Conservation (phyloP, 805 yeast genomes). For the Candida stauntonica region DNA sequence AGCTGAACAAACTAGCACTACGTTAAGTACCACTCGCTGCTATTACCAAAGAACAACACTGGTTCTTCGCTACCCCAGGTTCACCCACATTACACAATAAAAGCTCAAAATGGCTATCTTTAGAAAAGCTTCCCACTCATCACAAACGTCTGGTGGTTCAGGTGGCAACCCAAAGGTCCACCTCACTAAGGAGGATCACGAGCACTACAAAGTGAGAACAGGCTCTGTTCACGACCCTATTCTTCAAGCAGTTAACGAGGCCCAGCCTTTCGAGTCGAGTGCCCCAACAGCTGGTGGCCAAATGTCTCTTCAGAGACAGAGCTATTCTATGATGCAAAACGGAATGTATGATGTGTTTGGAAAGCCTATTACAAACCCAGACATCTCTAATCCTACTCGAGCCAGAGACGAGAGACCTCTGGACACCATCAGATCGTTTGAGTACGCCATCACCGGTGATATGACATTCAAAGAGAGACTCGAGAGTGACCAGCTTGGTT, state of each 20-base stretch:
- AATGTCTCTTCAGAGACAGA: constrained; percentile 20
- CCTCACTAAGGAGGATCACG: constrained; percentile 47
- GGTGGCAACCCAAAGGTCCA: constrained; percentile 33
- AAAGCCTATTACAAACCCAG: constrained; percentile 69
- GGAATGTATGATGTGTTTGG: constrained; percentile 84
- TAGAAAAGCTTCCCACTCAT: constrained; percentile 33
- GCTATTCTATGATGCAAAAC: constrained; percentile 37
- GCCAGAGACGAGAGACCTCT: constrained; percentile 93
- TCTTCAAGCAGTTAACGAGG: constrained; percentile 87
- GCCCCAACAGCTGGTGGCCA: constrained; percentile 14
- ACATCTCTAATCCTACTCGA: constrained; percentile 90
- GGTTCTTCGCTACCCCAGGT: no score
- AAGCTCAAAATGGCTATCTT: constrained; percentile 42
- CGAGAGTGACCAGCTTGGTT: constrained; percentile 76
- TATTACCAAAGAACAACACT: no score
- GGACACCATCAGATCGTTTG: constrained; percentile 92
- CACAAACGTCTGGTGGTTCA: constrained; percentile 28
- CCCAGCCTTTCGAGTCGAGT: constrained; percentile 80
- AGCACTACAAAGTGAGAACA: constrained; percentile 57
- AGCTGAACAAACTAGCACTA: no score
- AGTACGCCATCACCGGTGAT: constrained; percentile 92
- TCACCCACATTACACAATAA: constrained; percentile 1
- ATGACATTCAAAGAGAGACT: constrained; percentile 69
- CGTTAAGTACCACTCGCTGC: no score
- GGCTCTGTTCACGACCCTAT: constrained; percentile 86